Percentiles rank a stretch among this genome's conserved stretches.
Evolutionary conservation across 495 filamentous ascomycete species (phyloP).

Genomic region (Xylaria sp.): DNA sequence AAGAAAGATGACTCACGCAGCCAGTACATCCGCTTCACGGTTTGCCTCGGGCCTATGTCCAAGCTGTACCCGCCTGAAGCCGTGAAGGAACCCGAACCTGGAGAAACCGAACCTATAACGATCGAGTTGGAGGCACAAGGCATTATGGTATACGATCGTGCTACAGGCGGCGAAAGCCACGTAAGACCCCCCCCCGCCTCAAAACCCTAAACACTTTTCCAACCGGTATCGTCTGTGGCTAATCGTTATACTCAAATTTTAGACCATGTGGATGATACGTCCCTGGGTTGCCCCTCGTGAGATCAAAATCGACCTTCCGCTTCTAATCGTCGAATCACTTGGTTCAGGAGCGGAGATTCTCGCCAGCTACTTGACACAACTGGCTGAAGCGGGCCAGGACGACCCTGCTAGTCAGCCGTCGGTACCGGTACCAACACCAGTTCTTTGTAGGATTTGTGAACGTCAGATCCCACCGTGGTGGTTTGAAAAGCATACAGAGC

Average conservation of each 20-base stretch:
- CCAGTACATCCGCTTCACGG: slow-evolving; percentile 86
- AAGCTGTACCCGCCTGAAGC: slow-evolving; percentile 63
- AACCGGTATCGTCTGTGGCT: not conserved
- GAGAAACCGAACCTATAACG: slow-evolving; percentile 55
- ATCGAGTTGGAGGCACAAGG: slow-evolving; percentile 92
- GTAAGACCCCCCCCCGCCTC: slow-evolving; percentile 69
- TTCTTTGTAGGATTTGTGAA: slow-evolving; percentile 96
- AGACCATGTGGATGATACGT: slow-evolving; percentile 99
- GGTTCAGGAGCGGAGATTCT: slow-evolving; percentile 94
- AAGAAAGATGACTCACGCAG: slow-evolving; percentile 91
- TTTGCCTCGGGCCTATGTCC: slow-evolving; percentile 76
- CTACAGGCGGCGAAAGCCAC: slow-evolving; percentile 86
- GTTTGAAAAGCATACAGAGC: slow-evolving; percentile 98
- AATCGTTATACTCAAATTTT: slow-evolving; percentile 32
- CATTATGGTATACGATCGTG: slow-evolving; percentile 94
- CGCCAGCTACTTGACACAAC: slow-evolving; percentile 86
- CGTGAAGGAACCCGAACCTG: slow-evolving; percentile 53
- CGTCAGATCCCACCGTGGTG: slow-evolving; percentile 99
- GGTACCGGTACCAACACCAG: slow-evolving; percentile 80
- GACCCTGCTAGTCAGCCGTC: slow-evolving; percentile 81
- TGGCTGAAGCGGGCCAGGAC: slow-evolving; percentile 84
- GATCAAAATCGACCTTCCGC: slow-evolving; percentile 92
- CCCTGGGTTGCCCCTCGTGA: slow-evolving; percentile 88
- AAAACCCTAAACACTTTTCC: not conserved
- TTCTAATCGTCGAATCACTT: slow-evolving; percentile 89